Base-by-base conservation (phyloP, 352 stramenopile genomes). In the Phytophthora ramorum region DNA sequence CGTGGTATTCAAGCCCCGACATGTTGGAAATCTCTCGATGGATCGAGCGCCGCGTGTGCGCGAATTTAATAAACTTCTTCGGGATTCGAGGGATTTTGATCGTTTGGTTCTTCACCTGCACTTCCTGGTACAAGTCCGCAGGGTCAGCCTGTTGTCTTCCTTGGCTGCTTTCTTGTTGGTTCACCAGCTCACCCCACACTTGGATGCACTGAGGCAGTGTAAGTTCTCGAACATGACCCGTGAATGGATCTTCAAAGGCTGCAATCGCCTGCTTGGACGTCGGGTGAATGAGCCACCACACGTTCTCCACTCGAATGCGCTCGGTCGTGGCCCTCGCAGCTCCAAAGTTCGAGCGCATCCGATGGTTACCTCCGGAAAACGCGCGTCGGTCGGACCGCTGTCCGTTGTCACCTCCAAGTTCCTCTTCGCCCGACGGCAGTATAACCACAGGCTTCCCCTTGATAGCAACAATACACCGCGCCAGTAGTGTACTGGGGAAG, bases 221-320 rank as follows among this genome's bases (percentile, higher is more conserved):
- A 3, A 99, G 81, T 66, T 99, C 97, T 30, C 83, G 80, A 2
- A 99, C 69, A 41, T 83, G 71, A 7, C 91, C 89, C 1, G 84
- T 96, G 34, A 70, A 79, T 10, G 92, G 89, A 69, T 99, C 94
- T 41, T 97, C 83, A 69, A 92, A 97, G 8, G 93, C 95, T 0
- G 96, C 94, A 54, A 99, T 92, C 6, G 97, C 85, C 59, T 98
- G 95, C 63, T 97, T 94, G 35, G 90, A 98, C 47, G 89, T 98
- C 35, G 96, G 95, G 74, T 99, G 97, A 19, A 98, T 89, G 13
- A 99, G 69, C 97, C 97, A 99, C 93, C 93, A 98, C 13, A 99
- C 94, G 58, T 99, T 97, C 48, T 79, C 71, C 14, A 73, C 47
- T 0, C 71, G 49, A 30, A 78, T 61, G 3, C 47, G 74, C 71